Evolutionary conservation across 371 early-diverging fungal genomes (phyloP).

Genomic region (Globomyces sp.): DNA sequence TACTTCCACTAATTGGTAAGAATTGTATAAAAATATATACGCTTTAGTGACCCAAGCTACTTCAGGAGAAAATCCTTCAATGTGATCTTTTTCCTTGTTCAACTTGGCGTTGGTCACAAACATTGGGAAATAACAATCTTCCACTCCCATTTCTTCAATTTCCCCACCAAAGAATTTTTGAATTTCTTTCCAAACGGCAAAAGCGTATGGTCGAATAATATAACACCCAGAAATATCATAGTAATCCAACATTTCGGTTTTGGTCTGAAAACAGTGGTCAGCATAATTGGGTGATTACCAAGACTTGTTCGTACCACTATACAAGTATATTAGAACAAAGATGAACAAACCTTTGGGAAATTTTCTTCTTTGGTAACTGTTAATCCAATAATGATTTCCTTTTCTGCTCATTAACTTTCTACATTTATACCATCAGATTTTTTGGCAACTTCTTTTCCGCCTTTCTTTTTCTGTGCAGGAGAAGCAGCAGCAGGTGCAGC

Average conservation of each 20-base stretch:
- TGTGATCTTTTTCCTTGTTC: slow-evolving; percentile 98
- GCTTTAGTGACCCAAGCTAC: slow-evolving; percentile 99
- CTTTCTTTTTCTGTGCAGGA: slow-evolving; percentile 18
- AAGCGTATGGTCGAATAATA: slow-evolving; percentile 97
- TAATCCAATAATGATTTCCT: slow-evolving; percentile 80
- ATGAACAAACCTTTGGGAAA: slow-evolving; percentile 58
- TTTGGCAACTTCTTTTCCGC: slow-evolving; percentile 17
- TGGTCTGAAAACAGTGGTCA: slow-evolving; percentile 58
- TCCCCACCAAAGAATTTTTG: slow-evolving; percentile 91
- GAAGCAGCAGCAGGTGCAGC: slow-evolving; percentile 29
- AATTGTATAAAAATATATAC: slow-evolving; percentile 29
- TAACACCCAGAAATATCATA: slow-evolving; percentile 99
- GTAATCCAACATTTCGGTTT: slow-evolving; percentile 98
- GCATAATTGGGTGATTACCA: slow-evolving; percentile 29
- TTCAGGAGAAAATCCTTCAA: slow-evolving; percentile 99
- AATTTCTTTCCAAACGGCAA: slow-evolving; percentile 96
- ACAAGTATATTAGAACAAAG: slow-evolving; percentile 89
- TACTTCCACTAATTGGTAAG: slow-evolving; percentile 64
- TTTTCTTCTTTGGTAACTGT: slow-evolving; percentile 90
- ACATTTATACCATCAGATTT: slow-evolving; percentile 30
- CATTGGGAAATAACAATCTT: slow-evolving; percentile 99
- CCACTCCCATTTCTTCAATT: slow-evolving; percentile 94
- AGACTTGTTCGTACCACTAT: slow-evolving; percentile 15
- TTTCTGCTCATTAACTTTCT: slow-evolving; percentile 25
- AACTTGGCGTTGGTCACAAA: slow-evolving; percentile 91